Percentiles rank a stretch among this genome's conserved stretches.
Evolutionary conservation across 345 rosid species (phyloP).

Genomic region (Eucalyptus pumila): DNA sequence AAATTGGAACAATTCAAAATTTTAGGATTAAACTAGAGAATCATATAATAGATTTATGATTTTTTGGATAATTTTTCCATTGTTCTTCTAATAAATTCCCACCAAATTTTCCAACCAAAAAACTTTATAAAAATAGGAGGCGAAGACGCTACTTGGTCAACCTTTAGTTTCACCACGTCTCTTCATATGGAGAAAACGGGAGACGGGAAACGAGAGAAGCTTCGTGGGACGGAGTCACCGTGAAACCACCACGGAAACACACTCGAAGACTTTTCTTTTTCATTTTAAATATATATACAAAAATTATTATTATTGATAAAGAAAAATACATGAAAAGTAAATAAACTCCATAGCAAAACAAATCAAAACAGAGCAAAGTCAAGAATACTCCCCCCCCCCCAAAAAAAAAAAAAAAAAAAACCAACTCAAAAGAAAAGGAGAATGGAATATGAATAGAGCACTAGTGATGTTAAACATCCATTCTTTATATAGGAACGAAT

Average conservation of each 20-base stretch:
- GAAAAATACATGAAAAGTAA: neutral
- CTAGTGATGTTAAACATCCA: too few species aligned
- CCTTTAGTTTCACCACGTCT: neutral
- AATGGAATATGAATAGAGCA: neutral
- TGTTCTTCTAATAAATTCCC: neutral
- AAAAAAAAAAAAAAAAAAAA: too few species aligned
- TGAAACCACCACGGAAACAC: neutral
- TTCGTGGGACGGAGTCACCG: neutral
- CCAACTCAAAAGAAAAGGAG: neutral
- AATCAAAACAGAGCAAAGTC: neutral
- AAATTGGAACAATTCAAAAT: too few species aligned
- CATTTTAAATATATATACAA: too few species aligned
- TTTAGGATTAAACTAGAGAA: too few species aligned
- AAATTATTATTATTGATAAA: neutral
- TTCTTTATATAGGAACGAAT: too few species aligned
- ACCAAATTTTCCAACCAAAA: neutral
- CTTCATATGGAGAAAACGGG: neutral
- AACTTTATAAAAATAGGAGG: neutral
- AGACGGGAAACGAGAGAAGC: neutral
- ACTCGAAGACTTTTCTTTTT: neutral
- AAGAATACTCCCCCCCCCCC: fast-evolving
- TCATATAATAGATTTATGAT: too few species aligned
- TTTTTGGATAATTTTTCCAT: neutral
- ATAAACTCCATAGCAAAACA: neutral
- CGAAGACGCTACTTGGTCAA: neutral